Base-by-base conservation (phyloP, 2,329 filamentous ascomycete genomes). In the Sporothrix globosa region DNA sequence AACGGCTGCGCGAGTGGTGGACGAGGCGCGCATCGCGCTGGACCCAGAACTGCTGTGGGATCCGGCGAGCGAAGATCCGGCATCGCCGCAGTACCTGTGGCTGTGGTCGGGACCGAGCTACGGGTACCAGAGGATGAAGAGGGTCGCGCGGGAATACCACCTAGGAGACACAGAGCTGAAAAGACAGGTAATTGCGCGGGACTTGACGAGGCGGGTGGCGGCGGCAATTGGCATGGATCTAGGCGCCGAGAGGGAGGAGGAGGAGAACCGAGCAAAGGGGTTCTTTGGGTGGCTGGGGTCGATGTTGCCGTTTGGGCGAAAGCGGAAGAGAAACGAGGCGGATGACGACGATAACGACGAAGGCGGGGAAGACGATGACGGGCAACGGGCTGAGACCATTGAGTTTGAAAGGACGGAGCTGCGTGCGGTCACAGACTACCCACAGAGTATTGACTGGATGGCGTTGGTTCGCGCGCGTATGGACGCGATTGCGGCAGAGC, bases 81-180 rank as follows among this genome's bases (percentile, higher is more conserved):
- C 75, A 14, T 70, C 73, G 1, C 66, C 34, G 30, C 67, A 54
- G 19, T 76, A 75, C 60, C 70, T 73, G 65, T 72, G 73, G 46
- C 71, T 72, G 21, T 77, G 76, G 69, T 46, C 58, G 3, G 58
- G n/a, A 2, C 34, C 39, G 46, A 72, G 73, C n/a, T 78, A 75
- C 54, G 70, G 71, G 3, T 71, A 76, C 7, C 71, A 74, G 0
- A 73, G 75, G 17, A 41, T 71, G 74, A 9, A 72, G 70, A 34
- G 78, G 75, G 63, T 72, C 76, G 3, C 72, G 72, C 0, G 78
- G 10, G 41, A 76, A 11, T 82, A 78, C 71, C 76, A 76, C 3
- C 76, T 79, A 67, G 81, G 80, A 3, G 82, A 83, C 44, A 81
- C 81, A 14, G 74, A 77, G 41, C 72, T 77, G 69, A 80, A 82